Evolutionary conservation across 352 stramenopile genomes (phyloP).

Genomic region (Phytophthora fragariaefolia): DNA sequence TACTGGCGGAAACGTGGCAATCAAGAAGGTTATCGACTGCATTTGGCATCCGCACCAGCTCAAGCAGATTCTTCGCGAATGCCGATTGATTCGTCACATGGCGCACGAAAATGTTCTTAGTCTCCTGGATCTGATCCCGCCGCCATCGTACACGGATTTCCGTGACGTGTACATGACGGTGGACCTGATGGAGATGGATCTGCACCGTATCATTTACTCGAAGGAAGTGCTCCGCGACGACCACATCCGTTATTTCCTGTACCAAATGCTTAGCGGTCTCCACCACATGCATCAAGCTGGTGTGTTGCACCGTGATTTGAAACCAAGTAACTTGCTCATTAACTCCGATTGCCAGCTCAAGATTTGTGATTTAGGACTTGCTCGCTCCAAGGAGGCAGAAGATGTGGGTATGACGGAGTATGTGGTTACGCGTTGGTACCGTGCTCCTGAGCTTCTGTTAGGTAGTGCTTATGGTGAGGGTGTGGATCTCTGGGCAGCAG

Average conservation of each 20-base stretch:
- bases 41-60: slow-evolving; percentile 91
- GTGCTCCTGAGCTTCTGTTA: slow-evolving; percentile 84
- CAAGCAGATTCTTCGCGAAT: slow-evolving; percentile 90
- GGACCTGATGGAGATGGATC: slow-evolving; percentile 94
- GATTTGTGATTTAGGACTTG: slow-evolving; percentile 96
- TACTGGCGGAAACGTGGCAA: slow-evolving; percentile 86
- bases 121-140: slow-evolving; percentile 85
- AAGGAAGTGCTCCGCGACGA: slow-evolving; percentile 92
- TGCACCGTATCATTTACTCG: slow-evolving; percentile 94
- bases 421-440: slow-evolving; percentile 91
- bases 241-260: slow-evolving; percentile 94
- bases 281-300: slow-evolving; percentile 89
- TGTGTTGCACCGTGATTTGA: slow-evolving; percentile 87
- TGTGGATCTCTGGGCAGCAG: slow-evolving; percentile 87
- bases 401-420: slow-evolving; percentile 93
- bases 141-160: slow-evolving; percentile 85
- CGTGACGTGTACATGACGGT: slow-evolving; percentile 92
- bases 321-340: slow-evolving; percentile 89
- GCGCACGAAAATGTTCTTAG: slow-evolving; percentile 87
- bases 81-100: slow-evolving; percentile 86
- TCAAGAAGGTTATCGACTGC: slow-evolving; percentile 93
- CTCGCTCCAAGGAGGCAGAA: slow-evolving; percentile 86
- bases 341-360: slow-evolving; percentile 96
- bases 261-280: slow-evolving; percentile 92
- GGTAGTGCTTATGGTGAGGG: slow-evolving; percentile 85